phyloP scores from a whole-genome alignment of 148 eudicot species.

The Pouteria glomerata region DNA sequence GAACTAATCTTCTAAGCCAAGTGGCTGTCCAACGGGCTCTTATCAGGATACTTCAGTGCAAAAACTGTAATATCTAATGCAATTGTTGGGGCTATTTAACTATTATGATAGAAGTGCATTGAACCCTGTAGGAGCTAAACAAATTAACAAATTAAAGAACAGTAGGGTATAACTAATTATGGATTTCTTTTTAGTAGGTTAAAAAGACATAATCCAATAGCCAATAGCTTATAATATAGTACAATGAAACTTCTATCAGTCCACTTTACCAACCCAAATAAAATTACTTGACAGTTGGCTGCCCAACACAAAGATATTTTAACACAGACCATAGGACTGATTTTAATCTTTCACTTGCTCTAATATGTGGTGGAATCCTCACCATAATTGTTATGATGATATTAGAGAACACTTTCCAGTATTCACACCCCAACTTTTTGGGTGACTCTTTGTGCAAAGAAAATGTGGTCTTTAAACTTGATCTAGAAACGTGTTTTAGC shows the following conservation, averaged over 20 bases:
- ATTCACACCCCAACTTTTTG: not conserved
- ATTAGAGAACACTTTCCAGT: not conserved
- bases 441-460: not conserved
- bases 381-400: not conserved
- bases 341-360: not conserved
- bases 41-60: not conserved
- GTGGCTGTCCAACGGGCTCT: not conserved
- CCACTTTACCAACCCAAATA: not conserved
- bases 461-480: not conserved
- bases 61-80: not conserved
- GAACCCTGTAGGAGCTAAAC: too few species aligned
- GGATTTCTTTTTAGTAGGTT: not conserved
- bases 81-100: too few species aligned
- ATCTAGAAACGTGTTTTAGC: not conserved
- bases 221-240: not conserved
- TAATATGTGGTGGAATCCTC: not conserved
- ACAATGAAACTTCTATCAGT: not conserved
- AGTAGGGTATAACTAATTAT: not conserved
- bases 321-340: not conserved
- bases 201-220: not conserved
- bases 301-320: not conserved
- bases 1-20: not conserved
- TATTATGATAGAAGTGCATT: too few species aligned
- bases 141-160: too few species aligned
- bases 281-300: not conserved